A percentile compares a stretch with the other conserved stretches of the same genome.
Conservation (phyloP, 768 basidiomycete genomes). For the Pleurotus sapidus region DNA sequence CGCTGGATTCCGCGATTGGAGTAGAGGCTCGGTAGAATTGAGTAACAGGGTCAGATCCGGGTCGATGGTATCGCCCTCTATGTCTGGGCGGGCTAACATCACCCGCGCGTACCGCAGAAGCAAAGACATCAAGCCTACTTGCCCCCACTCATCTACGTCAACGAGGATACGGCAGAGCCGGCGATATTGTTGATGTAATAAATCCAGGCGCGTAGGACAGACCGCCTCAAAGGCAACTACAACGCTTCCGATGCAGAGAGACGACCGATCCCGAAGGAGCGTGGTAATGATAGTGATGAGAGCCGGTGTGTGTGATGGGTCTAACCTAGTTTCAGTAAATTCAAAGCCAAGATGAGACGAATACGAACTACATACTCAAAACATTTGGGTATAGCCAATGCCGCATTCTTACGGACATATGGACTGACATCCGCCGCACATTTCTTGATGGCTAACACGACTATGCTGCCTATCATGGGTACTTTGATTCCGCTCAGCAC, state of each 20-base stretch:
- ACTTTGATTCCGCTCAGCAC: conserved; percentile 92
- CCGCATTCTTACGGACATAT: conserved; percentile 92
- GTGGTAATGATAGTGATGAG: conserved; percentile 67
- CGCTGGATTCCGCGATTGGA: conserved; percentile 86
- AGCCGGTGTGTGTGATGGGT: conserved; percentile 65
- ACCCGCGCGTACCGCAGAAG: conserved; percentile 79
- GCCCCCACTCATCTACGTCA: conserved; percentile 97
- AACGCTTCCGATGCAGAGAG: conserved; percentile 85
- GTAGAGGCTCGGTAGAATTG: conserved; percentile 67
- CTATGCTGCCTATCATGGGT: conserved; percentile 81
- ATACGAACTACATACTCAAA: conserved; percentile 47
- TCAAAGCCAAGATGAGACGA: not conserved
- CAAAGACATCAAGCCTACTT: conserved; percentile 74
- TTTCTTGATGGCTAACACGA: conserved; percentile 88
- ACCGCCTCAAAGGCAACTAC: conserved; percentile 82
- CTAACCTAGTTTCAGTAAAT: conserved; percentile 49
- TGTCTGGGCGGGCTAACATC: conserved; percentile 71
- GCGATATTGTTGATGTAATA: conserved; percentile 86
- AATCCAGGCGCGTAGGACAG: conserved; percentile 84
- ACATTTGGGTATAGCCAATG: conserved; percentile 84
- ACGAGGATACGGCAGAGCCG: conserved; percentile 80
- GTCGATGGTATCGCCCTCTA: conserved; percentile 45
- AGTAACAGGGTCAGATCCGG: conserved; percentile 75
- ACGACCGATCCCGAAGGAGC: conserved; percentile 71
- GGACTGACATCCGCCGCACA: conserved; percentile 90